Evolutionary conservation across 192 early-diverging fungal species (phyloP).

Genomic region (Dimargaris xerosporica): DNA sequence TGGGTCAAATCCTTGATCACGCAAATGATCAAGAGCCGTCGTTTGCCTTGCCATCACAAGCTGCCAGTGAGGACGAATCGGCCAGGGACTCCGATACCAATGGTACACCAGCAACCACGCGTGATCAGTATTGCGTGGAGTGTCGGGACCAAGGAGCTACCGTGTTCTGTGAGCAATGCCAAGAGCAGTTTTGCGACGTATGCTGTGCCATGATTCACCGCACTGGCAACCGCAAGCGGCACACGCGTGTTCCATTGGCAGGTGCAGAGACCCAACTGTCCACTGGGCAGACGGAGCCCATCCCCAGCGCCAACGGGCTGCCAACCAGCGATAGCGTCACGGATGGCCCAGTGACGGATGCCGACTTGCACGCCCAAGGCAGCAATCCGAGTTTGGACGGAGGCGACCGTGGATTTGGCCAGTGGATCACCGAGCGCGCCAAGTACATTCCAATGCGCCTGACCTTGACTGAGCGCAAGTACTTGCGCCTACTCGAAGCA

Average conservation of each 20-base stretch:
- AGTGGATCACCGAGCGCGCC: constrained; percentile 68
- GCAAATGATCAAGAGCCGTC: too few species aligned
- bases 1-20: too few species aligned
- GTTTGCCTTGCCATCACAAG: too few species aligned
- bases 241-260: constrained; percentile 18
- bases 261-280: too few species aligned
- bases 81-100: too few species aligned
- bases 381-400: constrained; percentile 24
- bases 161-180: constrained; percentile 66
- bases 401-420: constrained; percentile 9
- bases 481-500: constrained; percentile 83
- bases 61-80: too few species aligned
- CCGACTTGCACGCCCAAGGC: constrained; percentile 23
- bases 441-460: constrained; percentile 93
- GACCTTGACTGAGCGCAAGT: constrained; percentile 80
- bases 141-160: constrained; percentile 34
- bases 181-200: constrained; percentile 81
- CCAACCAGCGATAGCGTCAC: too few species aligned
- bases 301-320: too few species aligned
- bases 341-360: constrained; percentile 16
- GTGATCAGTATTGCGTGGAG: constrained; percentile 8
- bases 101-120: neutral
- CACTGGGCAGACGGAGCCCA: too few species aligned
- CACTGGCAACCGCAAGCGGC: constrained; percentile 50
- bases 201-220: constrained; percentile 77